Evolutionary conservation across 371 early-diverging fungal genomes (phyloP), one percentile per base, ranked within the genome.

Genomic region (Actinomucor elegans): DNA sequence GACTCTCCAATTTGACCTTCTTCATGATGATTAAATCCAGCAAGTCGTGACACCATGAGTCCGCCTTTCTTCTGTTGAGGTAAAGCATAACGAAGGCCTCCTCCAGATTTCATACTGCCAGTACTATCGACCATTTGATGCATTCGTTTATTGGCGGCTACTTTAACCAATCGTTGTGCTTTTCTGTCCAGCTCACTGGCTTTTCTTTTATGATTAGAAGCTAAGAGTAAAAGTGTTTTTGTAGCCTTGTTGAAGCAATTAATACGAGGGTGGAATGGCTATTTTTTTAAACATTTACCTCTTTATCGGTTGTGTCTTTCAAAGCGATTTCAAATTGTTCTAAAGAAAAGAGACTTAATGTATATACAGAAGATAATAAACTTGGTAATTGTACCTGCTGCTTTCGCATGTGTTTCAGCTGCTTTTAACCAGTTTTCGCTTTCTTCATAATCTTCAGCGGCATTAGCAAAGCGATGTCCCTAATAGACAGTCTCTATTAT

Each of bases 401-500:
- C 81, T 34, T 68, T 59, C 15, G 48, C 41, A 61, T 81, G 81
- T 9, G 75, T 64, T 28, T 77, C 70, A 18, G 67, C 64, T 26
- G 81, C 81, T 57, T 75, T 61, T 9, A 45, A 42, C 79, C 77
- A 81, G 27, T 61, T 48, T 50, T 78, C 81, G 11, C 61, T 62
- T 44, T 81, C 81, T 57, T 78, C 77, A 24, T 55, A 69, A 55
- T 78, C 77, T 53, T 81, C 81, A 24, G 81, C 81, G 4, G 54
- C 64, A 53, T 67, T 75, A 3, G 72, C 79, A 63, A 63, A 81
- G 17, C 67, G 36, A 60, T 81, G 81, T 1, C 79, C 81, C 81
- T 80, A 59, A 18, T n/a, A n/a, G n/a, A n/a, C n/a, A n/a, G 26
- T 14, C 9, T n/a, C 12, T n/a, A 2, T 29, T 15, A 3, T n/a